Base-by-base conservation (phyloP, 108 stramenopile species). In the Craspedostauros australis region DNA sequence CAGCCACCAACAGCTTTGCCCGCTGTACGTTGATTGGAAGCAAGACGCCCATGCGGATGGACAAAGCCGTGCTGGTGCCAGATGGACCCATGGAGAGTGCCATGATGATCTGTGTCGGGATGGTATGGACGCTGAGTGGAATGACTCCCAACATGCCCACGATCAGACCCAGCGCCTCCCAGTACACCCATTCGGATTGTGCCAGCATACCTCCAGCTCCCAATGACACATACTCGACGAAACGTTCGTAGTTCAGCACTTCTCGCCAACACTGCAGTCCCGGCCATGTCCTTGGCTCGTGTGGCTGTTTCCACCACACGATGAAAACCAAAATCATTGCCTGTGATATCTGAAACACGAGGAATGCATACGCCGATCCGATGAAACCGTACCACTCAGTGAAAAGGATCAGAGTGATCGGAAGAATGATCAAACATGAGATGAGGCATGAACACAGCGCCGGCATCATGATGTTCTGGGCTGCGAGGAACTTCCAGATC, bases 121-220 rank as follows among this genome's bases (percentile, higher is more conserved):
- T 67, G 2, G 74, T 70, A 34, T 75, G 74, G 2, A 40, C 69
- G 15, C 68, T 57, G 24, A 75, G 43, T 3, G 60, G 42, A 19
- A 75, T 24, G 16, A 70, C 42, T 7, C 74, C 74, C 2, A 75
- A 8, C 4, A 29, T 55, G 19, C 74, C 74, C 32, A 70, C 50
- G 26, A 75, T 34, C 9, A 75, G 60, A 25, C 59, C 69, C 2
- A 60, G 26, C 1, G 52, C 46, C 34, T 70, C 74, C 68, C 74
- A 75, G 32, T 43, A 75, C 25, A 64, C 31, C 74, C 68, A 75
- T 42, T 70, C 69, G 27, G 36, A 29, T 19, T 56, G 54, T 4
- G 62, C 53, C 16, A 75, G 25, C 0, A 75, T 65, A 1, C 68
- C 74, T 20, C 74, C 74, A 1, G 40, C 1, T 1, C 64, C 62